phyloP scores from a whole-genome alignment of 2,329 filamentous ascomycete species.

The Penicillium rolfsii region DNA sequence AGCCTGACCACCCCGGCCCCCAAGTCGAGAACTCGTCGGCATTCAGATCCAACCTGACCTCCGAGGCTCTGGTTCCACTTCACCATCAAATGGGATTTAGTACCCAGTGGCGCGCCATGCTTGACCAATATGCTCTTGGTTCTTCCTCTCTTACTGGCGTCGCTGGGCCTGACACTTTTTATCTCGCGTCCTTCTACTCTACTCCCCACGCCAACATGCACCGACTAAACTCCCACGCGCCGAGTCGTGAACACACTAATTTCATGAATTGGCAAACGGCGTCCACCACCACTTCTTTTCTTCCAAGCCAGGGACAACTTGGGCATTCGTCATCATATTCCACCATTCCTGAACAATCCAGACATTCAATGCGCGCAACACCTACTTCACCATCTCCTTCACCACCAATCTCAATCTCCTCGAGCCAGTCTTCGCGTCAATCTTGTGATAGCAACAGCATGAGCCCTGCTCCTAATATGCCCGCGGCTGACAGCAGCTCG shows the following conservation, averaged over 20 bases:
- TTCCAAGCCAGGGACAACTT: slow-evolving; percentile 12
- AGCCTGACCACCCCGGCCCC: slow-evolving; percentile 24
- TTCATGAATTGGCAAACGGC: slow-evolving; percentile 21
- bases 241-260: slow-evolving; percentile 13
- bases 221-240: slow-evolving; percentile 17
- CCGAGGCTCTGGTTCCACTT: slow-evolving; percentile 22
- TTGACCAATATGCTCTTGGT: slow-evolving; percentile 9
- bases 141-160: neutral
- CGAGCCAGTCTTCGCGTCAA: slow-evolving; percentile 24
- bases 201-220: slow-evolving; percentile 11
- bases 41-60: slow-evolving; percentile 26
- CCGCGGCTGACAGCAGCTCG: slow-evolving; percentile 28
- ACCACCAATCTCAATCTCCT: slow-evolving; percentile 29
- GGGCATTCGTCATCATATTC: slow-evolving; percentile 11
- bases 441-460: slow-evolving; percentile 15
- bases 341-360: slow-evolving; percentile 14
- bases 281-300: slow-evolving; percentile 5
- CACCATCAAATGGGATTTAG: slow-evolving; percentile 20
- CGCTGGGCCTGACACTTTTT: slow-evolving; percentile 2
- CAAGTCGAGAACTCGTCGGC: slow-evolving; percentile 28
- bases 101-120: slow-evolving; percentile 12
- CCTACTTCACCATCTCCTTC: slow-evolving; percentile 30
- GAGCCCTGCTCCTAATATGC: slow-evolving; percentile 13
- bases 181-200: slow-evolving; percentile 1
- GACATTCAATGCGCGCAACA: slow-evolving; percentile 12